A percentile compares a stretch with the other conserved stretches of the same genome.
phyloP scores from a whole-genome alignment of 768 basidiomycete genomes.

The Fomitopsis serialis region DNA sequence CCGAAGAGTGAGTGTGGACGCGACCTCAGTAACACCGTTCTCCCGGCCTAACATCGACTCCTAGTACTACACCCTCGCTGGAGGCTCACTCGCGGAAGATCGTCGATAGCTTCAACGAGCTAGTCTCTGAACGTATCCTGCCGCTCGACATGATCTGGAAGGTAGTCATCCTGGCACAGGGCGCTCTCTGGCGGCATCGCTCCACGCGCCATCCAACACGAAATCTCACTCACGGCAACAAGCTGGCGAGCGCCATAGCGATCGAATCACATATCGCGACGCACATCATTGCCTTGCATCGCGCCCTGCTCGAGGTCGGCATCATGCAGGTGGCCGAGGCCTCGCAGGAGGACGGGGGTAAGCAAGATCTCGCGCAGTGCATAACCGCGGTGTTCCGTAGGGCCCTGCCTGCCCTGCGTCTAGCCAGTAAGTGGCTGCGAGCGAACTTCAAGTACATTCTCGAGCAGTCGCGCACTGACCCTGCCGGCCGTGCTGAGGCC shows the following conservation, averaged over 20 bases:
- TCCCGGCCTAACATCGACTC: background rate
- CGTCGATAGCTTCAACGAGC: constrained; percentile 48
- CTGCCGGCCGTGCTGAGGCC: constrained; percentile 6
- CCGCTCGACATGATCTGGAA: constrained; percentile 74
- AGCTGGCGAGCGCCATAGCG: background rate
- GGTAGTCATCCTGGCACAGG: constrained; percentile 66
- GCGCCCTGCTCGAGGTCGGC: constrained; percentile 61
- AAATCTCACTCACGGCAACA: background rate
- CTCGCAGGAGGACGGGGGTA: constrained; percentile 43
- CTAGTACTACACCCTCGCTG: constrained; percentile 20
- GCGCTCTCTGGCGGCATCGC: constrained; percentile 80
- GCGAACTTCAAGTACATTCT: constrained; percentile 67
- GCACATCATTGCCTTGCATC: constrained; percentile 64
- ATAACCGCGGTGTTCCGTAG: constrained; percentile 87
- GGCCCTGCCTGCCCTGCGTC: constrained; percentile 79
- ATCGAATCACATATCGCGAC: constrained; percentile 62
- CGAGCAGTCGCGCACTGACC: constrained; percentile 28
- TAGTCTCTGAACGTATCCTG: constrained; percentile 66
- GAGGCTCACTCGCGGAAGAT: constrained; percentile 44
- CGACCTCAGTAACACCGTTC: background rate
- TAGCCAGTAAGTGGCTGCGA: constrained; percentile 85
- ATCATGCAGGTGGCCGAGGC: constrained; percentile 54
- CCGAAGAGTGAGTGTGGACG: constrained; percentile 48
- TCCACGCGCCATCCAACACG: constrained; percentile 51
- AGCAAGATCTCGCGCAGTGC: constrained; percentile 64